A percentile compares a stretch with the other conserved stretches of the same genome.
These are phyloP conservation scores for Gossypium trilobum DNA, from an alignment of 441 rosid genomes.

Conservation along the genomic window DNA sequence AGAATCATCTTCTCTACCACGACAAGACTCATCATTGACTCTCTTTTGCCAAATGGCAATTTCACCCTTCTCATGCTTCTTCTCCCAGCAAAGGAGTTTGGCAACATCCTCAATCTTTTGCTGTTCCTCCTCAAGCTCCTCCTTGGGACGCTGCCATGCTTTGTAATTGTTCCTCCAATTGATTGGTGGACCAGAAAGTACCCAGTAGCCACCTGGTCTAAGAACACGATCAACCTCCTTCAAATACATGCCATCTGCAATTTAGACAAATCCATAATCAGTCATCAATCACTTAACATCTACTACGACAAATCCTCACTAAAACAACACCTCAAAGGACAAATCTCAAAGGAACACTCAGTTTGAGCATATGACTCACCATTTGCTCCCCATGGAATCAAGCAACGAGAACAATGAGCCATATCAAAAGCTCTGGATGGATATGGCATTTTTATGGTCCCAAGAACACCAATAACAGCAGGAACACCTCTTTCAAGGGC, in stretches of 20 bases:
- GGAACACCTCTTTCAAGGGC: constrained; percentile 98
- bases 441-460: constrained; percentile 75
- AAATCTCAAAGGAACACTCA: neutral
- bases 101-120: constrained; percentile 54
- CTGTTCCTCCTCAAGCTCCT: constrained; percentile 57
- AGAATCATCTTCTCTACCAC: constrained; percentile 45
- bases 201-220: constrained; percentile 73
- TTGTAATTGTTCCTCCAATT: constrained; percentile 62
- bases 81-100: constrained; percentile 67
- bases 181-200: constrained; percentile 67
- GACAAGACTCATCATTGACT: constrained; percentile 40
- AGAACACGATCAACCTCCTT: constrained; percentile 74
- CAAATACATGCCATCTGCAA: constrained; percentile 56
- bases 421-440: constrained; percentile 87
- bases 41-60: constrained; percentile 70
- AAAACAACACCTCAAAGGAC: neutral
- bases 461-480: constrained; percentile 92
- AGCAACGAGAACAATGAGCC: constrained; percentile 97
- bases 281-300: neutral
- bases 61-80: constrained; percentile 59
- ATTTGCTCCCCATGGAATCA: constrained; percentile 89
- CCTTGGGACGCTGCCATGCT: constrained; percentile 68
- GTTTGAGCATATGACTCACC: constrained; percentile 36
- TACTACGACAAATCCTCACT: constrained; percentile 2
- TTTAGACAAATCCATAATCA: constrained; percentile 13